These are phyloP conservation scores for Leptographium procerum DNA, from an alignment of 2,329 filamentous ascomycete species.

Conservation along the genomic window DNA sequence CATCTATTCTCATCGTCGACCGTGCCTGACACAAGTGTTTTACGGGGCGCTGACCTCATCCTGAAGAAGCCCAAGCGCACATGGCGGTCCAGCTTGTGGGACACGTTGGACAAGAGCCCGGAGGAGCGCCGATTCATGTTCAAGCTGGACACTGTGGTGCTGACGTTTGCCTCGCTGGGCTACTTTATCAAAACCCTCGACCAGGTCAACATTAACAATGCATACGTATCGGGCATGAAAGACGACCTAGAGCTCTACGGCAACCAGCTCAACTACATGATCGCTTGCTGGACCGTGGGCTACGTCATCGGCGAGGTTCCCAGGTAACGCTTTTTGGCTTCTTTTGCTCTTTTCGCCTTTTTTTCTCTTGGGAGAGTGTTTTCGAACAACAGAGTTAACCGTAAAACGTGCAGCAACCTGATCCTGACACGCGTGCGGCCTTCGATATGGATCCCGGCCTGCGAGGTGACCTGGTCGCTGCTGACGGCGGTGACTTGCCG, in stretches of 20 bases:
- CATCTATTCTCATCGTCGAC: neutral
- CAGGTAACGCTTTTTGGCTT: too few species aligned
- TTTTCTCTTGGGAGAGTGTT: too few species aligned
- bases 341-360: too few species aligned
- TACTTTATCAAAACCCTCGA: slow-evolving; percentile 35
- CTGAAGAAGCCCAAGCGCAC: slow-evolving; percentile 15
- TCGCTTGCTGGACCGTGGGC: slow-evolving; percentile 22
- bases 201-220: slow-evolving; percentile 25
- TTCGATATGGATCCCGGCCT: slow-evolving; percentile 30
- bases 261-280: slow-evolving; percentile 27
- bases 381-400: neutral
- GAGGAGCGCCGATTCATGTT: slow-evolving; percentile 21
- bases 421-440: slow-evolving; percentile 29
- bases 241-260: slow-evolving; percentile 27
- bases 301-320: slow-evolving; percentile 28
- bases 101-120: slow-evolving; percentile 28
- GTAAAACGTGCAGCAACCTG: slow-evolving; percentile 16
- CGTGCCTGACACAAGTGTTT: neutral
- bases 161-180: slow-evolving; percentile 27
- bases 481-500: slow-evolving; percentile 22
- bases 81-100: slow-evolving; percentile 38
- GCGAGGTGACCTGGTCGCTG: slow-evolving; percentile 25
- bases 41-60: neutral
- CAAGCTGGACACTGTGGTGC: slow-evolving; percentile 22
- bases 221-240: slow-evolving; percentile 35